Conservation (phyloP, 179 eudicot species). For the Beta lomatogona region DNA sequence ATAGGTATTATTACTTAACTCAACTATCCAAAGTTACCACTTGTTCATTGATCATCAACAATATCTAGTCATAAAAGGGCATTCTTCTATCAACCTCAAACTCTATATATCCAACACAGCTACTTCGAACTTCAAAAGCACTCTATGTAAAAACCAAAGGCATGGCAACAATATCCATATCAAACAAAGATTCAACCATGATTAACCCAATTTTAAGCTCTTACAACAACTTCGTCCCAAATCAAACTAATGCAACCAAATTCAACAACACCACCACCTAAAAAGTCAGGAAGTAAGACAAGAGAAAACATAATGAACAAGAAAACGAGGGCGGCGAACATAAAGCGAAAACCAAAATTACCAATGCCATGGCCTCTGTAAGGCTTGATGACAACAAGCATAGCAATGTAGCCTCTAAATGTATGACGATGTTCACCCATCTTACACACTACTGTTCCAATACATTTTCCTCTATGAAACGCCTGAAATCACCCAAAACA, state of each 20-base stretch:
- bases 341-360: constrained; percentile 10
- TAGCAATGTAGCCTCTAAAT: constrained; percentile 94
- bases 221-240: background rate
- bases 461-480: constrained; percentile 77
- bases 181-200: background rate
- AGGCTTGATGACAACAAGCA: constrained; percentile 95
- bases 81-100: background rate
- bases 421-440: constrained; percentile 94
- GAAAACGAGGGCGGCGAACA: background rate
- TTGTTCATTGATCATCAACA: background rate
- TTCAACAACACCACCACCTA: background rate
- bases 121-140: background rate
- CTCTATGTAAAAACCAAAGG: background rate
- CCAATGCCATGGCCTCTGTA: constrained; percentile 92
- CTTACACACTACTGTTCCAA: constrained; percentile 96
- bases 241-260: background rate
- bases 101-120: background rate
- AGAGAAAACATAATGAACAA: background rate
- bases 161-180: background rate
- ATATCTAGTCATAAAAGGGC: background rate
- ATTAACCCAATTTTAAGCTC: background rate
- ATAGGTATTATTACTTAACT: background rate
- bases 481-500: constrained; percentile 45
- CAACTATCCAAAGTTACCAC: background rate
- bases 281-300: background rate